Conservation (phyloP, 192 early-diverging fungal species). For the Podila verticillata region DNA sequence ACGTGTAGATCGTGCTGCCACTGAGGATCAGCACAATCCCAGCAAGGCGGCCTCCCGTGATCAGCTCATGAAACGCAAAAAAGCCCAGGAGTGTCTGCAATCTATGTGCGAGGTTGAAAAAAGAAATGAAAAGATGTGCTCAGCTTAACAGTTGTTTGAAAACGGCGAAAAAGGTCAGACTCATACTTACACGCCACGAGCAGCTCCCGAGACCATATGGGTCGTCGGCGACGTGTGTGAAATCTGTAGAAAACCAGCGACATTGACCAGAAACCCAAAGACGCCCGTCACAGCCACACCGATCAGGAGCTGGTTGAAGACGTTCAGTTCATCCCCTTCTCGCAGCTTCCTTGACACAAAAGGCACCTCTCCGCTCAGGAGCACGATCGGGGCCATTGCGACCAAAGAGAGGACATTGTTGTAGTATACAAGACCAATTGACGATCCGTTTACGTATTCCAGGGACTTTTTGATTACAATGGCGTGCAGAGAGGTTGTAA, state of each 20-base stretch:
- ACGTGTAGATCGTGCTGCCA: constrained; percentile 47
- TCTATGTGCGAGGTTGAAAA: neutral
- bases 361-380: constrained; percentile 53
- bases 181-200: constrained; percentile 65
- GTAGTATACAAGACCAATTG: constrained; percentile 68
- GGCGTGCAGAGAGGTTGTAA: constrained; percentile 65
- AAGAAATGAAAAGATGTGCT: too few species aligned
- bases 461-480: constrained; percentile 67
- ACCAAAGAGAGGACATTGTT: constrained; percentile 63
- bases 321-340: constrained; percentile 1
- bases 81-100: constrained; percentile 47
- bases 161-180: too few species aligned
- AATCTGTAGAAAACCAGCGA: constrained; percentile 71
- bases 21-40: constrained; percentile 48
- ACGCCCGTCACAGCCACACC: constrained; percentile 57
- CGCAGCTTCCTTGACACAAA: neutral
- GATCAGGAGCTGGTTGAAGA: constrained; percentile 27
- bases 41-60: constrained; percentile 42
- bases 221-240: constrained; percentile 68
- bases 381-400: constrained; percentile 57
- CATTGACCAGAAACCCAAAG: constrained; percentile 68
- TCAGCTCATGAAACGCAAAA: constrained; percentile 43
- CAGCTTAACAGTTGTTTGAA: too few species aligned
- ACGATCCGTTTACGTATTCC: constrained; percentile 55
- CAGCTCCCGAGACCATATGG: constrained; percentile 67